These are phyloP conservation scores for Thalassiosira livingstoniorum DNA, from an alignment of 352 stramenopile species.

Conservation along the genomic window DNA sequence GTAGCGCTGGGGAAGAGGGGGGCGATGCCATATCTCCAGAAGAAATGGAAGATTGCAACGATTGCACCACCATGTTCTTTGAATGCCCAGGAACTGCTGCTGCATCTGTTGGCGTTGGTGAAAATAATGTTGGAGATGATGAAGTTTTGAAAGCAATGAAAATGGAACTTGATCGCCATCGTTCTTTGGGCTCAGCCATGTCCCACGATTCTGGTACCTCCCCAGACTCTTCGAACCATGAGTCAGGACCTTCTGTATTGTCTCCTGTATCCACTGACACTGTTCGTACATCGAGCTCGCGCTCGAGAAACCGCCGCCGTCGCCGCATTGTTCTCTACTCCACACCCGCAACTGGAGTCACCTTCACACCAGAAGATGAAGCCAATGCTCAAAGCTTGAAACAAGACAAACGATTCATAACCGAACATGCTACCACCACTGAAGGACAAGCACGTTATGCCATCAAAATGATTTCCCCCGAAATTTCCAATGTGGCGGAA, in stretches of 20 bases:
- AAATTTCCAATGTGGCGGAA: conserved; percentile 19
- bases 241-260: not conserved
- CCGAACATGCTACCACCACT: conserved; percentile 16
- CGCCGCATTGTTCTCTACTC: conserved; percentile 27
- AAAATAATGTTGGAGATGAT: not conserved
- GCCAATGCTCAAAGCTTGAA: not conserved
- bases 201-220: not conserved
- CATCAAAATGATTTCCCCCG: conserved; percentile 55
- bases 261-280: not conserved
- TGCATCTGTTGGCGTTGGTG: not conserved
- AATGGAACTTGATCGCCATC: too few species aligned
- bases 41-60: conserved; percentile 12
- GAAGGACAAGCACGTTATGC: conserved; percentile 38
- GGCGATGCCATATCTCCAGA: conserved; percentile 40
- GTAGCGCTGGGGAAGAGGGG: conserved; percentile 39
- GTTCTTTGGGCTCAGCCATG: not conserved
- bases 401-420: conserved; percentile 52
- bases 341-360: conserved; percentile 7
- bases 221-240: not conserved
- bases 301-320: conserved; percentile 1
- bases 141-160: too few species aligned
- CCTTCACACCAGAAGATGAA: conserved; percentile 1
- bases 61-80: not conserved
- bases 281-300: not conserved
- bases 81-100: not conserved